phyloP scores from a whole-genome alignment of 2,329 filamentous ascomycete species.

The Claviceps digitariae region DNA sequence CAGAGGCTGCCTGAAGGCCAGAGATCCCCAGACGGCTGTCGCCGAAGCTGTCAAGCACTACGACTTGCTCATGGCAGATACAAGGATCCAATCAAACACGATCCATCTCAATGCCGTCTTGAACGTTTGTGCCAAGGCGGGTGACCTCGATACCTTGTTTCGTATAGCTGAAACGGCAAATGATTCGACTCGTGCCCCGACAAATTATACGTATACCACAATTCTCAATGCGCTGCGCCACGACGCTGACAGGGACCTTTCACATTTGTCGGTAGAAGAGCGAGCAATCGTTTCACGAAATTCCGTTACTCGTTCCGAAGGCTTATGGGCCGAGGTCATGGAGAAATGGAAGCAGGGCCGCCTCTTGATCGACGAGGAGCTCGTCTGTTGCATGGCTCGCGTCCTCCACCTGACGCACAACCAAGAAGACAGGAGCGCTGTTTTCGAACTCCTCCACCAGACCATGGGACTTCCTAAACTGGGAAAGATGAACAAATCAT shows the following conservation, averaged over 20 bases:
- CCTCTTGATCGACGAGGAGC: slow-evolving; percentile 59
- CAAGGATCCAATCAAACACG: slow-evolving; percentile 54
- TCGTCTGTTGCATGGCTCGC: slow-evolving; percentile 71
- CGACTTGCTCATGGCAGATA: slow-evolving; percentile 53
- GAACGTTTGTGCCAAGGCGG: slow-evolving; percentile 60
- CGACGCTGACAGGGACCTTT: slow-evolving; percentile 13
- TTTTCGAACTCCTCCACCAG: slow-evolving; percentile 66
- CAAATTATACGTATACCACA: slow-evolving; percentile 59
- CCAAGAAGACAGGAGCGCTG: slow-evolving; percentile 48
- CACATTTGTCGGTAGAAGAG: slow-evolving; percentile 17
- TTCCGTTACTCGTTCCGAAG: slow-evolving; percentile 51
- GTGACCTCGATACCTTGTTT: slow-evolving; percentile 71
- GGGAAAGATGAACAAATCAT: slow-evolving; percentile 21
- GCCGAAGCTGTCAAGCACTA: slow-evolving; percentile 63
- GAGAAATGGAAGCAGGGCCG: slow-evolving; percentile 60
- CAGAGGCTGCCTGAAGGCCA: slow-evolving; percentile 52
- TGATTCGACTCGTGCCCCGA: slow-evolving; percentile 49
- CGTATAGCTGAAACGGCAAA: slow-evolving; percentile 60
- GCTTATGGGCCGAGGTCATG: slow-evolving; percentile 70
- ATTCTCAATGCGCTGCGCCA: slow-evolving; percentile 63
- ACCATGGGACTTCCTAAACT: slow-evolving; percentile 60
- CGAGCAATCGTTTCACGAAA: slow-evolving; percentile 22
- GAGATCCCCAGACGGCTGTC: slow-evolving; percentile 46
- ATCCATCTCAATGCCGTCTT: slow-evolving; percentile 86
- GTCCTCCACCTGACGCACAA: slow-evolving; percentile 54